Percentiles rank a stretch among this genome's conserved stretches.
phyloP scores from a whole-genome alignment of 2,329 filamentous ascomycete genomes.

The Thelonectria olida region DNA sequence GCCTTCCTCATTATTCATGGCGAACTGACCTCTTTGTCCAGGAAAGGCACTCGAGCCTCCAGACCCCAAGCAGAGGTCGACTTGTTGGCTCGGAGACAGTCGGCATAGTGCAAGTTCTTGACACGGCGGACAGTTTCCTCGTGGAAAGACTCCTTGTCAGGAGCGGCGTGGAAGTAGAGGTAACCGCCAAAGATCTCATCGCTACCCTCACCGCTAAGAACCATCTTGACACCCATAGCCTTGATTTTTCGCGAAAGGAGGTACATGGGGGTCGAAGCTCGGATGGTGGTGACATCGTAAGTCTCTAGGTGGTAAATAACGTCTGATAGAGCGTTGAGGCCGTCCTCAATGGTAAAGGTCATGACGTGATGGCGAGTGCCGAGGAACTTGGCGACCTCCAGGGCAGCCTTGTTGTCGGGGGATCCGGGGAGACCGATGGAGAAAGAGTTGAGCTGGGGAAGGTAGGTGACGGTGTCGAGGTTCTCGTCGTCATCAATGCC shows the following conservation, averaged over 20 bases:
- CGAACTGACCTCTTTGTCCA: constrained; percentile 80
- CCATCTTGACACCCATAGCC: constrained; percentile 99
- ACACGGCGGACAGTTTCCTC: constrained; percentile 92
- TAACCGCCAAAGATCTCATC: constrained; percentile 99
- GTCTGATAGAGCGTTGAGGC: constrained; percentile 94
- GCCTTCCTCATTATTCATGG: neutral
- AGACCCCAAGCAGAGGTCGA: constrained; percentile 98
- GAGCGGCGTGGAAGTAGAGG: constrained; percentile 97
- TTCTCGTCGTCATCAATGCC: constrained; percentile 95
- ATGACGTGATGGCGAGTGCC: constrained; percentile 98
- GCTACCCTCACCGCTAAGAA: constrained; percentile 93
- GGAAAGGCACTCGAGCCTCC: constrained; percentile 96
- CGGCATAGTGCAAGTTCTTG: constrained; percentile 95
- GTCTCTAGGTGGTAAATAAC: constrained; percentile 98
- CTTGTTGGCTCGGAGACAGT: constrained; percentile 98
- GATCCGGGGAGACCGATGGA: constrained; percentile 95
- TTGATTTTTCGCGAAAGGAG: constrained; percentile 98
- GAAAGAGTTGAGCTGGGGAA: constrained; percentile 97
- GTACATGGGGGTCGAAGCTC: constrained; percentile 98
- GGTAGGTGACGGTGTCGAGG: constrained; percentile 86
- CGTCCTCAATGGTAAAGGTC: constrained; percentile 97
- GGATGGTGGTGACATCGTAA: constrained; percentile 98
- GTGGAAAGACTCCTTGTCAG: constrained; percentile 92
- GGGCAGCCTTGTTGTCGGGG: constrained; percentile 89
- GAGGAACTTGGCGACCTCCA: constrained; percentile 94